Conservation (phyloP, 805 yeast genomes). For the Zygoascus tannicola region DNA sequence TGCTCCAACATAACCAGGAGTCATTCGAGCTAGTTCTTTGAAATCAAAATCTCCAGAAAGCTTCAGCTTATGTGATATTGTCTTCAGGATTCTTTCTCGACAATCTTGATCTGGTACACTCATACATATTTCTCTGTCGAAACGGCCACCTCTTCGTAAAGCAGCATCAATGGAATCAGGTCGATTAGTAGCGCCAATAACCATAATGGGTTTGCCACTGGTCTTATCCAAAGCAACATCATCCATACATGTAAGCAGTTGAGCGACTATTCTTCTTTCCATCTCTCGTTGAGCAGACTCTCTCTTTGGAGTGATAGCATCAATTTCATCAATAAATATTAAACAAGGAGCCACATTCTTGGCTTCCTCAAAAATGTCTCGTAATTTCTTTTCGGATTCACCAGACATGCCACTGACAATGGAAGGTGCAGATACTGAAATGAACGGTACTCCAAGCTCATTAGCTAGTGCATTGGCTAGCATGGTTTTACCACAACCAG, state of each 20-base stretch:
- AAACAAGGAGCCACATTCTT: conserved; percentile 82
- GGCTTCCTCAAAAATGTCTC: conserved; percentile 93
- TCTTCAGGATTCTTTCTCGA: conserved; percentile 61
- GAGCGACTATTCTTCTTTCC: conserved; percentile 97
- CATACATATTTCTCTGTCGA: conserved; percentile 87
- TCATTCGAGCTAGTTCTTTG: conserved; percentile 68
- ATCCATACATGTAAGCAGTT: conserved; percentile 88
- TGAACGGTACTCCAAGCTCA: conserved; percentile 85
- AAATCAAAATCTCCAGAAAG: conserved; percentile 64
- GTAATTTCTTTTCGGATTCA: conserved; percentile 86
- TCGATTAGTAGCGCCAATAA: conserved; percentile 93
- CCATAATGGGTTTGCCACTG: conserved; percentile 84
- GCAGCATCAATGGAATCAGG: conserved; percentile 96
- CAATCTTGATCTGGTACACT: conserved; percentile 90
- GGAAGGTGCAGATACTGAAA: conserved; percentile 87
- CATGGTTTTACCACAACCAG: conserved; percentile 93
- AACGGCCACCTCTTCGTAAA: conserved; percentile 90
- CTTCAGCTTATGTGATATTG: conserved; percentile 61
- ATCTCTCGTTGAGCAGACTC: conserved; percentile 97
- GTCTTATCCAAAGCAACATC: conserved; percentile 83
- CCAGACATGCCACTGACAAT: conserved; percentile 99
- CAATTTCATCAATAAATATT: conserved; percentile 91
- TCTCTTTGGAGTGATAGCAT: conserved; percentile 95
- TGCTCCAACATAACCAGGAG: conserved; percentile 98
- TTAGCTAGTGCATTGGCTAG: conserved; percentile 95